Evolutionary conservation across 2,329 filamentous ascomycete genomes (phyloP), one percentile per base, ranked within the genome.

Genomic region (Didymellaceae sp.): DNA sequence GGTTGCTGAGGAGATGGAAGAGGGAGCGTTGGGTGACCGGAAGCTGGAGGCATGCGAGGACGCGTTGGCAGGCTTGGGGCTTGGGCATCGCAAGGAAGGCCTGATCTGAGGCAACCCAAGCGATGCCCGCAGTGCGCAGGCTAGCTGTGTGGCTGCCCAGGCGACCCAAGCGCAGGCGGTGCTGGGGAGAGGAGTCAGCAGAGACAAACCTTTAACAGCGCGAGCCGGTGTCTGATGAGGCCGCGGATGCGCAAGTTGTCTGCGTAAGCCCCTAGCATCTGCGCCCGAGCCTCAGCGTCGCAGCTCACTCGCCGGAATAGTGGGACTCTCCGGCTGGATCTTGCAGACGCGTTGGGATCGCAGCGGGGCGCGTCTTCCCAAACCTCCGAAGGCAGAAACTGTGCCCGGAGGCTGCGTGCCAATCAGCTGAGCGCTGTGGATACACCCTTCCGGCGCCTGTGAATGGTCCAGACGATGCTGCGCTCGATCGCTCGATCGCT

Each of bases 21-120:
- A 10, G 22, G 21, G 22, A 17, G 33, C 32, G 5, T 28, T 32
- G 25, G 42, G 43, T 46, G 48, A 33, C 37, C 48, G 42, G 42
- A 43, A 41, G 42, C 32, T 43, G 37, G 17, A 38, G 17, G 32
- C n/a, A 42, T 52, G 43, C 38, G 38, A 43, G 42, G 48, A 52
- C 43, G 42, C 43, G 42, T 52, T 52, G 48, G 48, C 48, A 46
- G 48, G 48, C 48, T 52, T 46, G 48, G 26, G 26, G 24, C 24
- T 25, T 25, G 10, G 48, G 48, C 24, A 24, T 17, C 42, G 47
- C 41, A 51, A 35, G 20, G 37, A 21, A 16, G 17, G 42, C 42
- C 42, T 46, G 24, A 46, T 32, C 26, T 22, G 32, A 52, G 25
- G 48, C 37, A 42, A 38, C 48, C 42, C 47, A 45, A 35, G 47